Base-by-base conservation (phyloP, 1,284 basidiomycete species). In the Cerioporus squamosus region DNA sequence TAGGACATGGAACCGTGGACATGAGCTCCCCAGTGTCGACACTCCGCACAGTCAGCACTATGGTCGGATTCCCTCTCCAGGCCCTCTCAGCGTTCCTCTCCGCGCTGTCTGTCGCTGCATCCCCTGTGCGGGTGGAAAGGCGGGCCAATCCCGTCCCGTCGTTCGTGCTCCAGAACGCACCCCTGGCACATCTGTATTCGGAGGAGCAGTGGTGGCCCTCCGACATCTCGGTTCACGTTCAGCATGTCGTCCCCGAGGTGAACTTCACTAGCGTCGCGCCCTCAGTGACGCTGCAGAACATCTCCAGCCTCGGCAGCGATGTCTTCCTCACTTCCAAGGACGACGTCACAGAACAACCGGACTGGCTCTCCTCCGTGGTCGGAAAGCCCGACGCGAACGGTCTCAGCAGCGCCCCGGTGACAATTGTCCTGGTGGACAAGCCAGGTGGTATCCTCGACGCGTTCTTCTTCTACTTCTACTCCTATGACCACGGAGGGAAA, bases 381-480 rank as follows among this genome's bases (percentile, higher is more conserved):
- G 67, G 70, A 51, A 69, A 62, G 59, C 73, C 74, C 1, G 67
- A 72, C 39, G 57, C 55, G 20, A 61, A 53, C 18, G 68, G 71
- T 31, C 53, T 59, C 42, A 72, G 64, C 38, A 50, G 49, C 17
- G 68, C 66, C 5, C 69, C 73, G 18, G 69, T 67, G 23, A 71
- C 71, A 51, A 74, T 75, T 57, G 67, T 76, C 47, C 64, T 66
- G 9, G 72, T 74, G 14, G 66, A 74, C 57, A 76, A 75, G 61
- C 44, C 61, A 9, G 71, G 70, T 8, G 73, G 71, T 6, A 70
- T 75, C 45, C 65, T 74, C 5, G 75, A 75, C 38, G 74, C 73
- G 46, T 78, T 77, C 67, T 77, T 76, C 66, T 78, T 78, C 69
- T 81, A 71, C 58, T 72, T 72, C 61, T 72, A 70, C 54, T 70